Conservation (phyloP, 2,329 filamentous ascomycete genomes). For the Neonectria magnoliae region DNA sequence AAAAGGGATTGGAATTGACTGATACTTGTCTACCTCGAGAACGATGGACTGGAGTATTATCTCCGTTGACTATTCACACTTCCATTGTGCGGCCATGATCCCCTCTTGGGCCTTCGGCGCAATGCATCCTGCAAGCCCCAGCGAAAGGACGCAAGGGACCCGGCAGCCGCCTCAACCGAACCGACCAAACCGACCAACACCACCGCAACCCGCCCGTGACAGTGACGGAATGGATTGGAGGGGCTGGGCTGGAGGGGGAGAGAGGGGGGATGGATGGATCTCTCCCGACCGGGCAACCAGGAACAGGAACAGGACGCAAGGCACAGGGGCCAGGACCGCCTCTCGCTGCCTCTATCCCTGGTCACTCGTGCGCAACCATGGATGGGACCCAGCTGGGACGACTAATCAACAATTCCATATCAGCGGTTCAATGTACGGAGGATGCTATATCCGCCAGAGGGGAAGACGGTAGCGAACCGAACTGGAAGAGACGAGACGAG, state of each 20-base stretch:
- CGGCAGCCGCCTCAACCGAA: not conserved
- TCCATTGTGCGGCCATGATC: too few relatives aligned
- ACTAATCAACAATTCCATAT: not conserved
- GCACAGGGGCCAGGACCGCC: not conserved
- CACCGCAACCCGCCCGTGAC: not conserved
- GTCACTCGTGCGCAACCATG: not conserved
- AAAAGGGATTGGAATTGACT: too few relatives aligned
- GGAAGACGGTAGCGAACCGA: not conserved
- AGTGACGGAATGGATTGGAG: constrained; percentile 7
- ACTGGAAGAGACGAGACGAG: not conserved
- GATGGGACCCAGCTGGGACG: not conserved
- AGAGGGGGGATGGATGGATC: constrained; percentile 8
- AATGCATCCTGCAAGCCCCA: not conserved
- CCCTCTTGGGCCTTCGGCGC: not conserved
- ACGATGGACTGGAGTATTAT: too few relatives aligned
- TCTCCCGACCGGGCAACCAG: constrained; percentile 17
- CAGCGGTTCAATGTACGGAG: not conserved
- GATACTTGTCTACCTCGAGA: too few relatives aligned
- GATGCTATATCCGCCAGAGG: not conserved
- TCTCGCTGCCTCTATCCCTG: not conserved
- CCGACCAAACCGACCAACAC: not conserved
- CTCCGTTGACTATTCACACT: not conserved
- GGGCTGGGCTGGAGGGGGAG: not conserved
- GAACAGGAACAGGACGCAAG: constrained; percentile 16
- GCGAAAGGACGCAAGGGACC: not conserved